Base-by-base conservation (phyloP, 75 land plant species). In the Gnetum montanum region DNA sequence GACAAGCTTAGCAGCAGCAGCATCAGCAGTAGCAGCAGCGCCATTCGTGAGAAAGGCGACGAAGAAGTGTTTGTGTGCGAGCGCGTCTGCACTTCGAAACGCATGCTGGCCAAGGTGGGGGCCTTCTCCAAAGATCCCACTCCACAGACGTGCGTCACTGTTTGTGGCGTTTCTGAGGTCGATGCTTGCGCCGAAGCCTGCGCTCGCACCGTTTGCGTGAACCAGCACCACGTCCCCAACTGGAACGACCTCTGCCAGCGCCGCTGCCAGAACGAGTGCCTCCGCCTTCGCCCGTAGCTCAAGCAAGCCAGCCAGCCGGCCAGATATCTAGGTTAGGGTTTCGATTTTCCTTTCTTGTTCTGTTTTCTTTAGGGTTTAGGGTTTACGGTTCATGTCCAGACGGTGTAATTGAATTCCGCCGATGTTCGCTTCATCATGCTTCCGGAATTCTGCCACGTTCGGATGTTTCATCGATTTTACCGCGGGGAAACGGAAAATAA, bases 111-210 rank as follows among this genome's bases (percentile, higher is more conserved):
- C 25, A 79, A 82, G 62, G 90, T 92, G 13, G 90, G 98, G 0
- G 73, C 83, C 5, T 84, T 92, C 54, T 78, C 94, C 25, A 92
- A 92, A 52, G 97, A 92, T 52, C 84, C 86, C 13, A 85, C 63
- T 1, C 81, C 78, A 0, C 78, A 88, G 46, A 88, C 95, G 8
- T 92, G 98, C 40, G 83, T 86, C 34, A 86, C 95, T 8, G 95
- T 88, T 13, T 92, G 98, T 54, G 98, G 98, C 0, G 83, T 81
- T 0, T 84, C 90, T 7, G 82, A 82, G 70, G 60, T 92, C 16
- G 98, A 92, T 68, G 98, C 98, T 22, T 92, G 98, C 46, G 50
- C 95, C 27, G 98, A 88, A 62, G 98, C 98, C 8, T 92, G 98
- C 45, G 85, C 84, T 2, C 65, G 86, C 2, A 73, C 98, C 6